Conservation (phyloP, 495 filamentous ascomycete species). For the Extremus antarcticus region DNA sequence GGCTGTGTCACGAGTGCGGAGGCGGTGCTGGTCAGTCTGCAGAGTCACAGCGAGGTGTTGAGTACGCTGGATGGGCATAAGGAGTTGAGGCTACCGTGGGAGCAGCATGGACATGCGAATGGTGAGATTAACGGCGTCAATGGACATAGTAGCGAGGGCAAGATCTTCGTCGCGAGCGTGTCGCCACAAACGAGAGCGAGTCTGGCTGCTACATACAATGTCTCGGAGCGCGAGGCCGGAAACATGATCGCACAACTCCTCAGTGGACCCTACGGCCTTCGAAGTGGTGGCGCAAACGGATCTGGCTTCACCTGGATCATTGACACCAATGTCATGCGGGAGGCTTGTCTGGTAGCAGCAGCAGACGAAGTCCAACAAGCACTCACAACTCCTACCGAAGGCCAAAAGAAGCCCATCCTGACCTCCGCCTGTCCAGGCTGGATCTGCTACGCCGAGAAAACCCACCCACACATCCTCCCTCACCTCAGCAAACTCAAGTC, state of each 20-base stretch:
- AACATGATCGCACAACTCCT: constrained; percentile 77
- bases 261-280: constrained; percentile 55
- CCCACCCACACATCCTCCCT: constrained; percentile 81
- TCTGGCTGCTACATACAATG: constrained; percentile 67
- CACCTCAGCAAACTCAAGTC: constrained; percentile 88
- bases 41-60: constrained; percentile 85
- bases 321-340: constrained; percentile 71
- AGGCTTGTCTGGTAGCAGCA: constrained; percentile 64
- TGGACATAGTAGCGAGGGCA: constrained; percentile 28
- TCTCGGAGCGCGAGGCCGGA: constrained; percentile 61
- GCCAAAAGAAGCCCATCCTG: constrained; percentile 61
- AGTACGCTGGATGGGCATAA: constrained; percentile 61
- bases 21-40: constrained; percentile 82
- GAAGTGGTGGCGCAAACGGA: constrained; percentile 53
- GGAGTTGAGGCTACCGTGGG: constrained; percentile 30
- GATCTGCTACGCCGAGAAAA: constrained; percentile 98
- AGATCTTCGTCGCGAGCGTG: constrained; percentile 79
- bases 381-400: constrained; percentile 17
- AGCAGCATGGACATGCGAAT: constrained; percentile 5
- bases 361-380: constrained; percentile 55
- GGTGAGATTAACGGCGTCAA: background rate
- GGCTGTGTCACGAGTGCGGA: constrained; percentile 97
- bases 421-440: constrained; percentile 92
- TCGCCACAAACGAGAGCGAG: constrained; percentile 83
- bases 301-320: constrained; percentile 78